Evolutionary conservation across 768 basidiomycete genomes (phyloP).

Genomic region (Podaxis pistillaris): DNA sequence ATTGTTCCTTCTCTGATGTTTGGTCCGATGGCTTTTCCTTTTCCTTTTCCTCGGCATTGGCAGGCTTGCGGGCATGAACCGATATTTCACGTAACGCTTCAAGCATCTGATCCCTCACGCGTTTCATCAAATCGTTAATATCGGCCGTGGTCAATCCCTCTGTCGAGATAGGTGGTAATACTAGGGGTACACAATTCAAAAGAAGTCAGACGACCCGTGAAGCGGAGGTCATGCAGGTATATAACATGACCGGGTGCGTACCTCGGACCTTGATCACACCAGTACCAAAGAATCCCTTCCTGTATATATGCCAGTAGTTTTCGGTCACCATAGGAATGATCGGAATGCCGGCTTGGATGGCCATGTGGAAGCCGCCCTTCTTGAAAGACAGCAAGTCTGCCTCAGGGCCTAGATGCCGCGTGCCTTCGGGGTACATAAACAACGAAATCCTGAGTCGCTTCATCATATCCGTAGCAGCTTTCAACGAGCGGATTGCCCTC

Average conservation of each 20-base stretch:
- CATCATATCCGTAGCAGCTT: conserved; percentile 77
- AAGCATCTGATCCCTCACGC: conserved; percentile 80
- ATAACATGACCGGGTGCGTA: conserved; percentile 31
- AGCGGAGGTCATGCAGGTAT: neutral
- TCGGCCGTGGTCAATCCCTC: conserved; percentile 68
- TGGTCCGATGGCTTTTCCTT: neutral
- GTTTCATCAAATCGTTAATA: conserved; percentile 60
- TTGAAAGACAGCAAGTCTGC: conserved; percentile 85
- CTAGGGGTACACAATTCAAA: conserved; percentile 37
- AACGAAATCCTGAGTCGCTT: conserved; percentile 67
- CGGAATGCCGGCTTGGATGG: conserved; percentile 86
- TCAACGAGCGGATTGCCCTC: conserved; percentile 72
- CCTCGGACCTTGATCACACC: conserved; percentile 84
- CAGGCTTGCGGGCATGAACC: conserved; percentile 33
- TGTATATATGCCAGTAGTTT: conserved; percentile 90
- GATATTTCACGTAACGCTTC: conserved; percentile 77
- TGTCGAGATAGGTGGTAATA: conserved; percentile 88
- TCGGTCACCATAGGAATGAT: conserved; percentile 90
- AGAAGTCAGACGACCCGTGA: neutral
- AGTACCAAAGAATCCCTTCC: conserved; percentile 67
- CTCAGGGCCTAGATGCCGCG: conserved; percentile 66
- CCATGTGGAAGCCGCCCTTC: conserved; percentile 97
- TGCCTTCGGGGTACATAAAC: conserved; percentile 98
- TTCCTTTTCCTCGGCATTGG: neutral
- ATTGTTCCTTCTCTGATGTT: conserved; percentile 3